Evolutionary conservation across 2,329 filamentous ascomycete genomes (phyloP).

Genomic region (Scytalidium lignicola): DNA sequence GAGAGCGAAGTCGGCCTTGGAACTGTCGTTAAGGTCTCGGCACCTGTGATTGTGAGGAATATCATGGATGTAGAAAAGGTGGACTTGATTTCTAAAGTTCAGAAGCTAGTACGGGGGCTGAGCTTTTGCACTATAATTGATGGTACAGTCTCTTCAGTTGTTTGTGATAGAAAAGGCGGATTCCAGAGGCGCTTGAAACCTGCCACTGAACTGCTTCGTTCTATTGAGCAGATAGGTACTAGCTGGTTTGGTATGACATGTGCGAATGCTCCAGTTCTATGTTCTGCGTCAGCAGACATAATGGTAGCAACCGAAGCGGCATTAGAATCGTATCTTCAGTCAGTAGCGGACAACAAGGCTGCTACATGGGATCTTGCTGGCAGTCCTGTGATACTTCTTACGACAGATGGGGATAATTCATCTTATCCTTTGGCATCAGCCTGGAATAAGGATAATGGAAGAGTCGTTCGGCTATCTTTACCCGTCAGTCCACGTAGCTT

Average conservation of each 20-base stretch:
- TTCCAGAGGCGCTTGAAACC: neutral
- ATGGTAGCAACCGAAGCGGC: neutral
- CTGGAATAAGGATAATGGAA: neutral
- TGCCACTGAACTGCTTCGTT: neutral
- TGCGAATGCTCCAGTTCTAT: neutral
- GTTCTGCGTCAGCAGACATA: neutral
- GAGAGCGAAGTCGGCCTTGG: conserved; percentile 46
- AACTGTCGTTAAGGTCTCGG: conserved; percentile 45
- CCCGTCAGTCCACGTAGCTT: neutral
- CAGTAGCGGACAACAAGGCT: neutral
- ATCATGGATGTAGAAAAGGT: neutral
- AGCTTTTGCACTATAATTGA: conserved; percentile 11
- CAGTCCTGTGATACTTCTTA: neutral
- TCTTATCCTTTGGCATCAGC: neutral
- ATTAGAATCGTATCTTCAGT: neutral
- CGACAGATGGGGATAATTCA: neutral
- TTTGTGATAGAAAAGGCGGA: neutral
- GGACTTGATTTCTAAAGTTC: conserved; percentile 1
- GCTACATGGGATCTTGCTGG: neutral
- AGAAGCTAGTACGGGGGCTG: conserved; percentile 12
- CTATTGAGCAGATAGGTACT: neutral
- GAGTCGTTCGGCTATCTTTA: neutral
- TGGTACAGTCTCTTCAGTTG: neutral
- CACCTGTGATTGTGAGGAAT: conserved; percentile 30
- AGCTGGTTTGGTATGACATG: neutral